A percentile compares a stretch with the other conserved stretches of the same genome.
Evolutionary conservation across 2,329 filamentous ascomycete species (phyloP).

Genomic region (Nothopassalora personata): DNA sequence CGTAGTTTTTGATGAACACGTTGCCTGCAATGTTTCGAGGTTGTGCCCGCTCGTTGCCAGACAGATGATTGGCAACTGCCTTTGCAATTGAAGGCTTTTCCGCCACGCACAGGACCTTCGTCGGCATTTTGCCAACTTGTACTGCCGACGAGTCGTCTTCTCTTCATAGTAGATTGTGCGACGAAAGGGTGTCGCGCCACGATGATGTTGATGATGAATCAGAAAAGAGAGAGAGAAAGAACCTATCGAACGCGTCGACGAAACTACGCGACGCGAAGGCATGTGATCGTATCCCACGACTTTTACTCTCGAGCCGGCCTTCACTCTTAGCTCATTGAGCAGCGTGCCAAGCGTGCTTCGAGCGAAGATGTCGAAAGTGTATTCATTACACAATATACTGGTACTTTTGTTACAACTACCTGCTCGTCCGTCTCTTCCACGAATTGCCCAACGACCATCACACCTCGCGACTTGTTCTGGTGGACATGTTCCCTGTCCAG

Average conservation of each 20-base stretch:
- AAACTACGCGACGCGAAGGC: background rate
- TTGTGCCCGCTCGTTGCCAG: slow-evolving; percentile 54
- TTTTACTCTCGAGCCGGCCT: background rate
- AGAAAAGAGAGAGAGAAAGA: background rate
- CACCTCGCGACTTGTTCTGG: too few relatives aligned
- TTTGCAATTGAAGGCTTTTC: slow-evolving; percentile 95
- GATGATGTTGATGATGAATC: background rate
- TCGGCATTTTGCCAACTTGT: slow-evolving; percentile 33
- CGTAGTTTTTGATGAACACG: slow-evolving; percentile 88
- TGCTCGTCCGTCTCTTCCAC: too few relatives aligned
- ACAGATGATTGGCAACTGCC: slow-evolving; percentile 83
- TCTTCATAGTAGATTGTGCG: slow-evolving; percentile 6
- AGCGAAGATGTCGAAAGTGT: too few relatives aligned
- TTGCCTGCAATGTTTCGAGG: slow-evolving; percentile 64
- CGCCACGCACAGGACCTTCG: slow-evolving; percentile 67
- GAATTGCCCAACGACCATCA: too few relatives aligned
- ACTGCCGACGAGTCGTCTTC: background rate
- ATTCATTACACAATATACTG: too few relatives aligned
- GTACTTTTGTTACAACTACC: too few relatives aligned
- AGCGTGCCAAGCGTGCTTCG: too few relatives aligned
- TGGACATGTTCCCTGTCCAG: too few relatives aligned
- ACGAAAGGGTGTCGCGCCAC: background rate
- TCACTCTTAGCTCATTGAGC: too few relatives aligned
- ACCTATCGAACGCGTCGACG: background rate
- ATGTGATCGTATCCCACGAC: background rate